Evolutionary conservation across 192 early-diverging fungal genomes (phyloP), one percentile per base, ranked within the genome.

Genomic region (Backusella morwellensis): DNA sequence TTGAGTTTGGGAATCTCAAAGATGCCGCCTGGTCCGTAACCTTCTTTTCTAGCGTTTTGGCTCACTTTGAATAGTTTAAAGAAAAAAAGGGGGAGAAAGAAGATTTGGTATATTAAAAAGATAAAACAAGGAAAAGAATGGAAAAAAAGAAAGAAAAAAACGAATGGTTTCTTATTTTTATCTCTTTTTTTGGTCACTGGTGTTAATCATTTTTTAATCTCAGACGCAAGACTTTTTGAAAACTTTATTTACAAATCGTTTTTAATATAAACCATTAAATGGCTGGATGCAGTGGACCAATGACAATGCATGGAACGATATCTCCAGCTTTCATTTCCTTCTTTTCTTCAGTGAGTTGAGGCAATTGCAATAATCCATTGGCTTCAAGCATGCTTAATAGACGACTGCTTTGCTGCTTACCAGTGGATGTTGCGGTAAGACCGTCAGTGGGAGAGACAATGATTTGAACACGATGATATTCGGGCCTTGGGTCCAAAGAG

Each of bases 301-400:
- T 86, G 35, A 92, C 44, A 8, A 87, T 81, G 75, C 87, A 88
- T 35, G 89, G 80, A 47, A 92, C 84, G 11, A 77, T 75, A 21
- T 76, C 75, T 26, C 90, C 91, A 21, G 78, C 59, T 17, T 32
- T 35, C 19, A 92, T 44, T 19, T 50, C 76, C 4, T 47, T 29
- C 52, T 68, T 35, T 19, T 78, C 71, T 0, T 78, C 68, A 0
- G 83, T 82, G 7, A 84, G 87, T 35, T 78, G 77, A 1, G 96
- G 95, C 44, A 98, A 76, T n/a, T 86, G 81, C 11, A 97, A 75
- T 66, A 98, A 84, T 6, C 91, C 93, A 82, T 96, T 97, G 19
- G 95, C 93, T 15, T 83, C 84, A 8, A 84, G 76, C 91, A 96
- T 90, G 70, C 91, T 95, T 54, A 92, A 75, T 85, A 96, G 87